phyloP scores from a whole-genome alignment of 345 rosid genomes.

The Syzygium oleosum region DNA sequence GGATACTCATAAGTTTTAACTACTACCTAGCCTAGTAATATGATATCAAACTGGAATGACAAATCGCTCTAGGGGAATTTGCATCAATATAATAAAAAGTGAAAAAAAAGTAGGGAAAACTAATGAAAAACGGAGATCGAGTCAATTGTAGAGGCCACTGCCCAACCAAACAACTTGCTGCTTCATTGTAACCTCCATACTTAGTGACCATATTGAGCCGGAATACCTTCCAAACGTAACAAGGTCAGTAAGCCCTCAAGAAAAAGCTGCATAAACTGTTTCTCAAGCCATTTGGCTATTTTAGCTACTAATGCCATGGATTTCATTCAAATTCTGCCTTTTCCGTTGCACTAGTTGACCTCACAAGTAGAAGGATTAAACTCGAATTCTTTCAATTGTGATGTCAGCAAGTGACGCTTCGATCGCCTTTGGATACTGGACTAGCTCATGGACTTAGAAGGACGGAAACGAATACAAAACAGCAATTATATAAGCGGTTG shows the following conservation, averaged over 20 bases:
- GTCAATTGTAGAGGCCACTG: neutral
- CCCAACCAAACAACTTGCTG: neutral
- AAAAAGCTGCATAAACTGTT: no score
- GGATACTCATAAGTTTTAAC: constrained; percentile 6
- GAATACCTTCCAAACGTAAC: neutral
- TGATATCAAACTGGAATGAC: constrained; percentile 31
- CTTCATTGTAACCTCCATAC: neutral
- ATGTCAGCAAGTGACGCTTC: no score
- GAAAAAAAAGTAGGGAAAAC: neutral
- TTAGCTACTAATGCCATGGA: no score
- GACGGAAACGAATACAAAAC: neutral
- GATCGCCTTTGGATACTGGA: no score
- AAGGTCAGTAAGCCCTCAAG: neutral
- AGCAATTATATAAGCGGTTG: neutral
- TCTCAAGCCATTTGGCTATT: neutral
- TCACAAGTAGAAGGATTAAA: no score
- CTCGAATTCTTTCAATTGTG: no score
- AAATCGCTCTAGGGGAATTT: constrained; percentile 8
- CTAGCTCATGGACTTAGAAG: neutral
- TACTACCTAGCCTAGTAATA: neutral
- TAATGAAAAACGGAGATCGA: neutral
- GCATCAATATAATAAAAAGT: neutral
- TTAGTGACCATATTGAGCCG: neutral
- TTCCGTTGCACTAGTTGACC: neutral
- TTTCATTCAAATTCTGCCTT: no score